phyloP scores from a whole-genome alignment of 345 rosid species.

The Anacardium occidentale region DNA sequence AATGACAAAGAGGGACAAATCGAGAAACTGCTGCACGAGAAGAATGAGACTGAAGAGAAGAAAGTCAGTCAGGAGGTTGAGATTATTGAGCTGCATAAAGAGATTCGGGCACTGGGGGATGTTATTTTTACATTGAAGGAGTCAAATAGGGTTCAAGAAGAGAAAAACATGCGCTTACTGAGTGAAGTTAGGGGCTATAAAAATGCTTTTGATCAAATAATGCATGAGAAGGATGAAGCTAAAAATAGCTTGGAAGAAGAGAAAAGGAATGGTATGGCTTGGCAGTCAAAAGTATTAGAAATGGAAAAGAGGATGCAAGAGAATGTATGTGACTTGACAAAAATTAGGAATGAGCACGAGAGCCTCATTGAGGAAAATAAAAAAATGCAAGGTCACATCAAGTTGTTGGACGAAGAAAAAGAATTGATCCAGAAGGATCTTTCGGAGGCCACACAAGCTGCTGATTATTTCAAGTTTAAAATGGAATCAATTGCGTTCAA shows the following conservation, averaged over 20 bases:
- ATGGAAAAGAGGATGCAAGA: constrained; percentile 43
- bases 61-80: constrained; percentile 38
- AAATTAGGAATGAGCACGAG: constrained; percentile 30
- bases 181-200: constrained; percentile 31
- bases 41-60: constrained; percentile 41
- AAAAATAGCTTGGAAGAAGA: constrained; percentile 42
- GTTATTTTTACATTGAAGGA: constrained; percentile 29
- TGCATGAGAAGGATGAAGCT: constrained; percentile 41
- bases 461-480: constrained; percentile 40
- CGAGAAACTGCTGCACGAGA: constrained; percentile 39
- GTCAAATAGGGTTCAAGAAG: constrained; percentile 29
- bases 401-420: constrained; percentile 42
- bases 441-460: constrained; percentile 32
- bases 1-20: constrained; percentile 34
- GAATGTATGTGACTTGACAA: constrained; percentile 33
- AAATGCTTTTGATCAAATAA: constrained; percentile 29
- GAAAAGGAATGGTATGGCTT: constrained; percentile 32
- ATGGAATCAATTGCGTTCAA: constrained; percentile 33
- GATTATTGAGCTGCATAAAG: constrained; percentile 37
- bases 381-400: constrained; percentile 30
- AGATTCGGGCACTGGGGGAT: constrained; percentile 36
- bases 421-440: constrained; percentile 40
- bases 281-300: constrained; percentile 35
- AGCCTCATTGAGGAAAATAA: constrained; percentile 31
- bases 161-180: constrained; percentile 33